A percentile compares a stretch with the other conserved stretches of the same genome.
These are phyloP conservation scores for Cucurbita moschata DNA, from an alignment of 306 rosid genomes.

Conservation along the genomic window DNA sequence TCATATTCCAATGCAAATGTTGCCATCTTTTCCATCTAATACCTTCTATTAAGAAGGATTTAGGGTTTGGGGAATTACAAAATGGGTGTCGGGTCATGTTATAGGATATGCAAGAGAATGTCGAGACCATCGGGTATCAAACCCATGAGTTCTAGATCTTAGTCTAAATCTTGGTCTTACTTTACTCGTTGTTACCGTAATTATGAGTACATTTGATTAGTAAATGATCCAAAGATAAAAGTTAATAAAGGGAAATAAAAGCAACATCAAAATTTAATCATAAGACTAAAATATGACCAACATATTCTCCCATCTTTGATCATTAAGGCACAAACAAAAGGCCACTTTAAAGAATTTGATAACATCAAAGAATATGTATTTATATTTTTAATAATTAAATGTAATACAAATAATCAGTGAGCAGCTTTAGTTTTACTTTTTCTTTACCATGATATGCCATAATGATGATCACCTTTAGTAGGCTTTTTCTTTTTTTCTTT, in stretches of 20 bases:
- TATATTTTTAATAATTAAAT: background rate
- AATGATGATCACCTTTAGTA: slow-evolving; percentile 6
- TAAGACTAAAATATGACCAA: background rate
- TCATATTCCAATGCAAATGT: slow-evolving; percentile 5
- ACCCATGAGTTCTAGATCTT: no score
- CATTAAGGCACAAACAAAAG: background rate
- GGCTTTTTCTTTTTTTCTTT: background rate
- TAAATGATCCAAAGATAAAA: no score
- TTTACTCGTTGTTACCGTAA: no score
- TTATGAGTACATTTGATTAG: no score
- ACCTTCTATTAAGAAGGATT: background rate
- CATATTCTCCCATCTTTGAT: background rate
- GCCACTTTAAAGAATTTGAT: background rate
- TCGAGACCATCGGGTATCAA: no score
- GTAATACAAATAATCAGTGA: background rate
- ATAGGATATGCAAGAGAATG: no score
- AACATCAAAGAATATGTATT: background rate
- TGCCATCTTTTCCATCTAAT: background rate
- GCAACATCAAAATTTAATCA: background rate
- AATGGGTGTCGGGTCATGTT: no score
- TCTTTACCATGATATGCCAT: slow-evolving; percentile 8
- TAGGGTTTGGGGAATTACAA: no score
- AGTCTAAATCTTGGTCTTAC: no score
- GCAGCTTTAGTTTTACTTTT: slow-evolving; percentile 9
- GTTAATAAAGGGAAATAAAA: no score